Evolutionary conservation across 805 yeast species (phyloP), one percentile per base, ranked within the genome.

Genomic region (Candida maris): DNA sequence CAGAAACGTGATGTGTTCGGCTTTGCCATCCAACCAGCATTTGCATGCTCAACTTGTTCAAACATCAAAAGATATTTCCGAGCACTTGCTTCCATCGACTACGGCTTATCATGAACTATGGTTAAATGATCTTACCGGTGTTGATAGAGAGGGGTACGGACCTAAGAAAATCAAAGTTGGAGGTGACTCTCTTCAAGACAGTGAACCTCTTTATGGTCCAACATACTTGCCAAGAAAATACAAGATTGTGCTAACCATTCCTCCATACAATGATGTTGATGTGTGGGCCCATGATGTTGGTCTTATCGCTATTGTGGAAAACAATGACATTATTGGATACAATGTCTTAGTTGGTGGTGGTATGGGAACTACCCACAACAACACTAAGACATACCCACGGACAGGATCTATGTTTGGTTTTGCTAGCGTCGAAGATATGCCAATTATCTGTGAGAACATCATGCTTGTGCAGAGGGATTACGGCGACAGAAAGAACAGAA

Each of bases 341-440:
- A 91, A 91, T 55, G 77, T 91, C 35, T 74, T 84, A 42, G 95
- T 82, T 46, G 97, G 97, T 63, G 97, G 97, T 68, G 97, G 97
- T 73, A 91, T 91, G 97, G 97, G 97, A 54, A 77, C 95, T 27
- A 91, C 97, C 10, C 97, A 91, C 62, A 91, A 89, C 73, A 91
- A 91, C 70, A 83, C 82, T 57, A 91, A 91, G 73, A 91, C 97
- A 0, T 91, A 91, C 59, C 97, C 97, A 53, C 77, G 97, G 67
- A 77, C 95, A 5, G 97, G 96, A 45, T 81, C 95, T 14, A 66
- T 78, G 64, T 74, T 91, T 48, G 97, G 97, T 19, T 91, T 67
- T 56, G 79, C 81, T 32, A 46, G 77, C 4, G 69, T 70, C 42
- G 89, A 81, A 34, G 75, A 87, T 59, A 72, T 86, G 32, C 79